phyloP scores from a whole-genome alignment of 768 basidiomycete genomes.

The Lentinus brumalis region DNA sequence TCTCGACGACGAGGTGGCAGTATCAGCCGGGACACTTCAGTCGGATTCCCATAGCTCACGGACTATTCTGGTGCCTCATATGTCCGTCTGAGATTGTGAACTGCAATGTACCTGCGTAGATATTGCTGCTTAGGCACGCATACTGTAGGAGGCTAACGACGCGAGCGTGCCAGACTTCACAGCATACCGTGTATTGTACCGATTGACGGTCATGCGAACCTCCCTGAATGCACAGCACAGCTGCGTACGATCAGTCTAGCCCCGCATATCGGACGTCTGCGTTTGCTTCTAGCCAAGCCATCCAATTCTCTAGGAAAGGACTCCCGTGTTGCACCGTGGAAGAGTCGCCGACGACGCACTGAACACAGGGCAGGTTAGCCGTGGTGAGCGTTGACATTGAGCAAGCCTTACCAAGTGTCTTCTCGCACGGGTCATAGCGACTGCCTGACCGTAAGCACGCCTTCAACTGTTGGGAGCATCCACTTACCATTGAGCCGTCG shows the following conservation, averaged over 20 bases:
- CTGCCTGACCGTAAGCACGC: conserved; percentile 37
- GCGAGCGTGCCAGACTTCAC: conserved; percentile 10
- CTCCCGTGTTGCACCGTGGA: conserved; percentile 87
- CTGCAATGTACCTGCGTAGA: conserved; percentile 1
- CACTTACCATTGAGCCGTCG: conserved; percentile 83
- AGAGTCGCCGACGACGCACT: conserved; percentile 95
- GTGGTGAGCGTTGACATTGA: background rate
- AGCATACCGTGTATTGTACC: background rate
- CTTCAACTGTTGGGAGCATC: background rate
- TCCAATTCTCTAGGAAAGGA: conserved; percentile 84
- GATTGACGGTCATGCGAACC: background rate
- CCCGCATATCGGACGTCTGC: conserved; percentile 91
- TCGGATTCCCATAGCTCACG: background rate
- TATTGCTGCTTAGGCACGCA: background rate
- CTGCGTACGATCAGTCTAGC: conserved; percentile 40
- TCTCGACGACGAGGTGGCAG: conserved; percentile 27
- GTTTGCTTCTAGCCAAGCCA: conserved; percentile 85
- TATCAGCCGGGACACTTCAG: conserved; percentile 6
- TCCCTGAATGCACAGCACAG: background rate
- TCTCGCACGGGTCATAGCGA: conserved; percentile 91
- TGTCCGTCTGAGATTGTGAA: background rate
- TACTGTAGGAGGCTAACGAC: conserved; percentile 14
- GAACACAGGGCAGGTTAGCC: background rate
- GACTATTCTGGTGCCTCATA: background rate
- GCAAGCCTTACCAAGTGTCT: conserved; percentile 73